Percentiles rank a stretch among this genome's conserved stretches.
Conservation (phyloP, 805 yeast genomes). For the Ascoidea rubescens region DNA sequence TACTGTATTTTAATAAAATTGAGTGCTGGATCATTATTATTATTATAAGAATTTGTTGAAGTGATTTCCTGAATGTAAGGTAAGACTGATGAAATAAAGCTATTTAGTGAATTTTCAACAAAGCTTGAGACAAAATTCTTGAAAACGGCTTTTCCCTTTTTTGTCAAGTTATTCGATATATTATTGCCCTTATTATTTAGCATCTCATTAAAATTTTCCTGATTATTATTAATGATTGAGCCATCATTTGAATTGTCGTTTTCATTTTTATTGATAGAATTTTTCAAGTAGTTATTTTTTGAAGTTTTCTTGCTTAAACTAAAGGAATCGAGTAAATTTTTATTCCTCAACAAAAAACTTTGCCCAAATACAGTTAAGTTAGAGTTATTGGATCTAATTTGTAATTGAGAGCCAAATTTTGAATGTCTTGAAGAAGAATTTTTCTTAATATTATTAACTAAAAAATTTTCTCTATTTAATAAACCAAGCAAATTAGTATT, state of each 20-base stretch:
- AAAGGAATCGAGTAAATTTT: too few relatives aligned
- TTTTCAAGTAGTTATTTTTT: too few relatives aligned
- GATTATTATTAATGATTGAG: too few relatives aligned
- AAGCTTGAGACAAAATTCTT: constrained; percentile 40
- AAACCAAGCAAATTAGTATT: constrained; percentile 28
- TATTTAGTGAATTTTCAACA: constrained; percentile 63
- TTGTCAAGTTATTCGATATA: constrained; percentile 18
- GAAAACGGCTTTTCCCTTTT: constrained; percentile 19
- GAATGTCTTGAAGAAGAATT: constrained; percentile 67
- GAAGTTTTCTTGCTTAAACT: too few relatives aligned
- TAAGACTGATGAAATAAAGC: constrained; percentile 40
- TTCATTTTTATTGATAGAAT: too few relatives aligned
- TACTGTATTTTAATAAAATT: constrained; percentile 6
- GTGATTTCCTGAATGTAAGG: constrained; percentile 9
- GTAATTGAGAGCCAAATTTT: constrained; percentile 75
- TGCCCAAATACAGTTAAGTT: constrained; percentile 65
- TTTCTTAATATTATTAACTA: constrained; percentile 34
- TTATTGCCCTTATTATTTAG: too few relatives aligned
- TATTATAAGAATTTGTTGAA: constrained; percentile 18
- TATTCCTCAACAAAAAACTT: constrained; percentile 44
- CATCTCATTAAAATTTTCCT: too few relatives aligned
- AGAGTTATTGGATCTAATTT: constrained; percentile 50
- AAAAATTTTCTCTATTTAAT: constrained; percentile 44
- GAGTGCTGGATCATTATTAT: constrained; percentile 13
- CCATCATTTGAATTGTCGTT: too few relatives aligned